Conservation (phyloP, 1,139 yeast species). For the Taiozyma sp. region DNA sequence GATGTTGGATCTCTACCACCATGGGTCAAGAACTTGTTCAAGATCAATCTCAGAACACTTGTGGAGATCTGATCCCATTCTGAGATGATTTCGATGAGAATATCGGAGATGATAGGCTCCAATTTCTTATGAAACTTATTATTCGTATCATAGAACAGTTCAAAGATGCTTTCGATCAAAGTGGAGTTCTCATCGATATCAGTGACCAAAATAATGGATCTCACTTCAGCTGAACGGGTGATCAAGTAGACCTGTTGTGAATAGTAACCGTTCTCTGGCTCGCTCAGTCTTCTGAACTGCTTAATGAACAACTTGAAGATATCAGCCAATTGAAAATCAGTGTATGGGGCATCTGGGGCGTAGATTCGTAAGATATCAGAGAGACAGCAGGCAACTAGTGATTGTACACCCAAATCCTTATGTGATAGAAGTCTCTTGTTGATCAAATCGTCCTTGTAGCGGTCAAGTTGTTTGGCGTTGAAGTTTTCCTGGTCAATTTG, state of each 20-base stretch:
- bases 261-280: constrained; percentile 60
- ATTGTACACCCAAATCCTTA: constrained; percentile 66
- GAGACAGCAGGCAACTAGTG: constrained; percentile 68
- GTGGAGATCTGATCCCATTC: constrained; percentile 71
- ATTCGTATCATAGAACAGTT: constrained; percentile 54
- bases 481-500: constrained; percentile 57
- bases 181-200: constrained; percentile 65
- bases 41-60: constrained; percentile 54
- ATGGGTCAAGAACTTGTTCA: constrained; percentile 37
- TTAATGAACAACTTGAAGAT: constrained; percentile 60
- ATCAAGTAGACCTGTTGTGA: constrained; percentile 64
- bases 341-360: constrained; percentile 92
- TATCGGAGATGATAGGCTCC: constrained; percentile 60
- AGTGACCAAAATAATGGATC: constrained; percentile 73
- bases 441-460: constrained; percentile 47
- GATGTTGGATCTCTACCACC: constrained; percentile 26
- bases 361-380: constrained; percentile 72
- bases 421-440: constrained; percentile 57
- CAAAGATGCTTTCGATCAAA: constrained; percentile 54
- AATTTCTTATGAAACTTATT: constrained; percentile 35
- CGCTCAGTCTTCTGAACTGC: constrained; percentile 56
- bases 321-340: constrained; percentile 54
- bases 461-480: constrained; percentile 40
- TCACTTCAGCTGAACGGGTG: constrained; percentile 69
- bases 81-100: constrained; percentile 70